Conservation (phyloP, 2,329 filamentous ascomycete species). For the Hypoxylon sp. region DNA sequence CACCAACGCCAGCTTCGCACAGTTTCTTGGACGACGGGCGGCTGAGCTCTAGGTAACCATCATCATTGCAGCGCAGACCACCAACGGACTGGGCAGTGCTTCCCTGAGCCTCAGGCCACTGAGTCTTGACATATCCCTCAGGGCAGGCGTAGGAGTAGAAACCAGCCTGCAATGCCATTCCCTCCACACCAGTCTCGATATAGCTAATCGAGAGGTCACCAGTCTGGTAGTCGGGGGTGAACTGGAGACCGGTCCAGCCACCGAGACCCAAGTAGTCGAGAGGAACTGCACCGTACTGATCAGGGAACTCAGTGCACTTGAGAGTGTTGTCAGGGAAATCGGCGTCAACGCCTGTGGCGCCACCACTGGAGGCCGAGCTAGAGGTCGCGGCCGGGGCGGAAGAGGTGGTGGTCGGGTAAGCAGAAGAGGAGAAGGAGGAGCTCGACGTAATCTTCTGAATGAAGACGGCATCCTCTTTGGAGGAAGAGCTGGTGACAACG, state of each 20-base stretch:
- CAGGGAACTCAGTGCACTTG: constrained; percentile 80
- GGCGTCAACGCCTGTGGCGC: constrained; percentile 67
- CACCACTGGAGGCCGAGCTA: constrained; percentile 41
- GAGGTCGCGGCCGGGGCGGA: constrained; percentile 51
- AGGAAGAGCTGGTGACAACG: constrained; percentile 50
- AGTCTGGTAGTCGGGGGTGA: constrained; percentile 64
- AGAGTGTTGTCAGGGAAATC: constrained; percentile 83
- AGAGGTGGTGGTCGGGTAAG: constrained; percentile 52
- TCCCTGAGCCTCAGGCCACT: constrained; percentile 87
- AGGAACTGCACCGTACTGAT: constrained; percentile 81
- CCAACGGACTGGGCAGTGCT: constrained; percentile 86
- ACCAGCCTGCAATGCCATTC: constrained; percentile 70
- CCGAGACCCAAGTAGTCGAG: constrained; percentile 76
- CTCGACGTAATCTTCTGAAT: constrained; percentile 53
- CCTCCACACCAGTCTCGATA: constrained; percentile 74
- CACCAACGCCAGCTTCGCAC: constrained; percentile 78
- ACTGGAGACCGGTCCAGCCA: constrained; percentile 87
- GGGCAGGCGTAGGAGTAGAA: constrained; percentile 97
- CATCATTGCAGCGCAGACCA: constrained; percentile 81
- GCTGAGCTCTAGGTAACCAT: constrained; percentile 82
- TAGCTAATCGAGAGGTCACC: constrained; percentile 69
- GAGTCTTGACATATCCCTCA: constrained; percentile 90
- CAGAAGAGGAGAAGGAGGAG: constrained; percentile 55
- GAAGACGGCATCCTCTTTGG: constrained; percentile 52
- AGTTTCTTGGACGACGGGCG: constrained; percentile 76